phyloP scores from a whole-genome alignment of 1,139 yeast species.

The Sugiyamaella japonica region DNA sequence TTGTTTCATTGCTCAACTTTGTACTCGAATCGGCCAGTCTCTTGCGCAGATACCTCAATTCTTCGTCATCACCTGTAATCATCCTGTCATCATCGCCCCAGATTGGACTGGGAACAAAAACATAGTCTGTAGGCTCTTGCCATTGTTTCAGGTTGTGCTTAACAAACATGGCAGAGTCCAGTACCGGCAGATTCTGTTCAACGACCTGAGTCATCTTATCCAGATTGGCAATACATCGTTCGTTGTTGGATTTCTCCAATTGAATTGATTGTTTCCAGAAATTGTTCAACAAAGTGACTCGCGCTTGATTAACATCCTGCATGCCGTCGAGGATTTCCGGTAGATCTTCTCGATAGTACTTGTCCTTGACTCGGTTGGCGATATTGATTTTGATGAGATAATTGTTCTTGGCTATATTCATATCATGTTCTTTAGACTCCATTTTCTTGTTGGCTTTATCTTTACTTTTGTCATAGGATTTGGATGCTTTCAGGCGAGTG shows the following conservation, averaged over 20 bases:
- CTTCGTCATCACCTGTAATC: conserved; percentile 58
- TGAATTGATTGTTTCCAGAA: conserved; percentile 64
- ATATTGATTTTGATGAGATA: conserved; percentile 78
- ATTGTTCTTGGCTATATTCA: conserved; percentile 83
- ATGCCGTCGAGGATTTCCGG: conserved; percentile 87
- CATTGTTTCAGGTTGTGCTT: conserved; percentile 78
- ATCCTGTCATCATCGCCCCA: conserved; percentile 97
- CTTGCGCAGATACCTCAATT: conserved; percentile 64
- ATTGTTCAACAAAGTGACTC: conserved; percentile 70
- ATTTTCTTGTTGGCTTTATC: conserved; percentile 61
- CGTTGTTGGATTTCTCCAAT: conserved; percentile 61
- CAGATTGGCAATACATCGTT: conserved; percentile 54
- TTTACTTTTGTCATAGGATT: conserved; percentile 44
- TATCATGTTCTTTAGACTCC: conserved; percentile 66
- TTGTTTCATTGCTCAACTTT: conserved; percentile 30
- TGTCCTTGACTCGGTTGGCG: conserved; percentile 89
- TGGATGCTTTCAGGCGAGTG: conserved; percentile 71
- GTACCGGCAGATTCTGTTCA: conserved; percentile 66
- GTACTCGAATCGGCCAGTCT: conserved; percentile 47
- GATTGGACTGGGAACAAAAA: conserved; percentile 82
- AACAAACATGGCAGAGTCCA: conserved; percentile 88
- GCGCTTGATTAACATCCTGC: conserved; percentile 81
- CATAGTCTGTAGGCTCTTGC: conserved; percentile 85
- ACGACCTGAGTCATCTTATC: conserved; percentile 58
- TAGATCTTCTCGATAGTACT: conserved; percentile 86